A percentile compares a stretch with the other conserved stretches of the same genome.
These are phyloP conservation scores for Stellera chamaejasme DNA, from an alignment of 345 rosid species.

Conservation along the genomic window DNA sequence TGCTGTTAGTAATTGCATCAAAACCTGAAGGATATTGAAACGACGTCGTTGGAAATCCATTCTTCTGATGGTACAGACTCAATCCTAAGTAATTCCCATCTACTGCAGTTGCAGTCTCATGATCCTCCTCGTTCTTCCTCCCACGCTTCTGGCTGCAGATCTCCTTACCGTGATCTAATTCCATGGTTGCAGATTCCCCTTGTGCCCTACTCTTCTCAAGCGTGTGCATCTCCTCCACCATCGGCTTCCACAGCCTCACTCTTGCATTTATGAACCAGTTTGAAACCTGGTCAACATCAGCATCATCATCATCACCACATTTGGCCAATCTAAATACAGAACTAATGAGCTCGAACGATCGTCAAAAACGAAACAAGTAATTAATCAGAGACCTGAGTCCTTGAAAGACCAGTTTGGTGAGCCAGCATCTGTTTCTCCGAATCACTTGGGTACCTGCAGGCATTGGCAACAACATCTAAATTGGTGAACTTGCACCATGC, in stretches of 20 bases:
- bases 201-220: conserved; percentile 20
- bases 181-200: conserved; percentile 4
- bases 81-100: too few relatives aligned
- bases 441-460: conserved; percentile 29
- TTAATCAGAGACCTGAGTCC: conserved; percentile 24
- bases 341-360: not conserved
- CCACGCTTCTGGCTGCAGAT: conserved; percentile 11
- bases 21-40: too few relatives aligned
- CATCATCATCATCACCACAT: not conserved
- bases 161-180: not conserved
- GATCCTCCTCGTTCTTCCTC: not conserved
- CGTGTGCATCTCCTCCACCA: conserved; percentile 38
- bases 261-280: conserved; percentile 45
- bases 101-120: too few relatives aligned
- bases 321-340: not conserved
- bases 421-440: conserved; percentile 33
- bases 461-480: not conserved
- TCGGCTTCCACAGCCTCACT: conserved; percentile 42
- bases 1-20: too few relatives aligned
- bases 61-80: not conserved
- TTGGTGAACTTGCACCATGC: not conserved
- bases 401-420: conserved; percentile 33
- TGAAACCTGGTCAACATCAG: conserved; percentile 28
- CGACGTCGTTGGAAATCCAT: not conserved
- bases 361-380: not conserved